Base-by-base conservation (phyloP, 2,329 filamentous ascomycete species). In the Fusarium coffeatum region DNA sequence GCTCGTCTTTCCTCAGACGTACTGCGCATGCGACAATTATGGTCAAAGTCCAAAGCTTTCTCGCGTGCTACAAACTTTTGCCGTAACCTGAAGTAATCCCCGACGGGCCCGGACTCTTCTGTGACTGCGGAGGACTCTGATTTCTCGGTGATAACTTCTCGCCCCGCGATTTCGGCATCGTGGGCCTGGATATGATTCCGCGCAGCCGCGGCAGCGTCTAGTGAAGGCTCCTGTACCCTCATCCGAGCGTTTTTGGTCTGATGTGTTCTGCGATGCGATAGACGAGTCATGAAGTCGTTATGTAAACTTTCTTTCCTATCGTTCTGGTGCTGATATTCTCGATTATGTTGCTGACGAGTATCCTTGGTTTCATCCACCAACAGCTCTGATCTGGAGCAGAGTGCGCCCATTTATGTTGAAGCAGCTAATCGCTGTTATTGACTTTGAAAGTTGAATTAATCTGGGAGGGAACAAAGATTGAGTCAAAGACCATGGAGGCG, bases 21-120 rank as follows among this genome's bases (percentile, higher is more conserved):
- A 5, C 81, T 80, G 8, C 70, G 59, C 8, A 45, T 41, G 23
- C 75, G 76, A 68, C 80, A 83, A 8, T 54, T 60, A 54, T 78
- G 75, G 64, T 85, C 83, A 71, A 85, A 86, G 4, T 77, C 78
- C 8, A 84, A 67, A 6, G 72, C 72, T 9, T 69, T 72, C 65
- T 86, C 83, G 5, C 74, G 71, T 6, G 64, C 53, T 22, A 76
- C 57, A 5, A 83, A 48, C 15, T 73, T 67, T 1, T 71, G 45
- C 27, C 82, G 81, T 25, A 74, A 43, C 37, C 56, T 48, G 13
- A 76, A 49, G 63, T 84, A 85, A 20, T 73, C 74, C 11, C 70
- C 71, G 15, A 60, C 51, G 6, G 66, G 43, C 15, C 42, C 57
- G 48, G 68, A 59, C n/a, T 53, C 43, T 16, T 51, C 23, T 13